Evolutionary conservation across 2,329 filamentous ascomycete species (phyloP).

Genomic region (Ophiocordyceps unilateralis): DNA sequence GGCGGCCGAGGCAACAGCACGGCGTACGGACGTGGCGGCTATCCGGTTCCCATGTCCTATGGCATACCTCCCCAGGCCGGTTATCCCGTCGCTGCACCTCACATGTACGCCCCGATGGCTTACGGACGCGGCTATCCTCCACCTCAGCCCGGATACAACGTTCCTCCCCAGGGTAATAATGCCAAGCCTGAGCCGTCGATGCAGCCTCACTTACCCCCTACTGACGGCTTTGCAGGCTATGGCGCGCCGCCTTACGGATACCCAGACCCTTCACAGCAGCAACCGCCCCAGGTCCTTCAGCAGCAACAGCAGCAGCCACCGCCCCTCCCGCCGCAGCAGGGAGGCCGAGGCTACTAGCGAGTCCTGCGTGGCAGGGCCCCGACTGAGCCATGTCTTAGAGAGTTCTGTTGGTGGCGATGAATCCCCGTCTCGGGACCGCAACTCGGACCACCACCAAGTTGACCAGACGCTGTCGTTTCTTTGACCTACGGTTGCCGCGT

Average conservation of each 20-base stretch:
- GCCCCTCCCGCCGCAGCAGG: slow-evolving; percentile 7
- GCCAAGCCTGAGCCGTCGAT: neutral
- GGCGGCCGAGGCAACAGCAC: slow-evolving; percentile 20
- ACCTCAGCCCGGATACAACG: slow-evolving; percentile 17
- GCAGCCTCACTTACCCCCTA: neutral
- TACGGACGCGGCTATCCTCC: slow-evolving; percentile 22
- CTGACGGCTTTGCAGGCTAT: slow-evolving; percentile 15
- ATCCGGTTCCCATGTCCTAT: slow-evolving; percentile 22
- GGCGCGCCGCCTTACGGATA: slow-evolving; percentile 27
- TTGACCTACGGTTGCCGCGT: neutral
- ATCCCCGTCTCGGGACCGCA: neutral
- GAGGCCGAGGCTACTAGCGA: slow-evolving; percentile 8
- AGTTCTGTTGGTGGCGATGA: neutral
- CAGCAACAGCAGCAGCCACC: slow-evolving; percentile 4
- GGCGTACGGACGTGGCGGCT: slow-evolving; percentile 27
- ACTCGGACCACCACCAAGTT: neutral
- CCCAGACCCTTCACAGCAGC: slow-evolving; percentile 8
- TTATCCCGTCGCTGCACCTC: slow-evolving; percentile 15
- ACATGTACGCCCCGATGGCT: slow-evolving; percentile 18
- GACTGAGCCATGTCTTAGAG: neutral
- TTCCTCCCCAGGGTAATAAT: slow-evolving; percentile 22
- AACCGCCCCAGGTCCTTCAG: slow-evolving; percentile 1
- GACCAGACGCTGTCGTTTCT: neutral
- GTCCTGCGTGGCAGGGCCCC: neutral
- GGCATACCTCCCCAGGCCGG: slow-evolving; percentile 19